Evolutionary conservation across 2,329 filamentous ascomycete genomes (phyloP).

Genomic region (Aspergillus bombycis): DNA sequence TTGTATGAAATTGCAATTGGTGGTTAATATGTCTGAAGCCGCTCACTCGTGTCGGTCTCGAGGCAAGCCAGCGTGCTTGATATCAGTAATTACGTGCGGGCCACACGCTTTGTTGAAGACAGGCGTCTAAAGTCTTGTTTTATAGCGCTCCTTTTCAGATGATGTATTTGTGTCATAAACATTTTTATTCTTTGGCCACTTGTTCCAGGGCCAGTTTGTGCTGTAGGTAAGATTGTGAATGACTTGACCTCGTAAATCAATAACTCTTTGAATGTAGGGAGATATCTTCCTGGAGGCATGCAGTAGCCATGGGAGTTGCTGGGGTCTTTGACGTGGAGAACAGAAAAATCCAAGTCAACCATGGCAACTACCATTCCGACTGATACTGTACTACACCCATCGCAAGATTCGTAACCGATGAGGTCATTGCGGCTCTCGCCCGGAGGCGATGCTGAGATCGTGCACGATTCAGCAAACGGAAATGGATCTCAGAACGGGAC

Average conservation of each 20-base stretch:
- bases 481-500: neutral
- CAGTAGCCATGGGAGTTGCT: neutral
- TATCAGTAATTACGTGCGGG: neutral
- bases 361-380: neutral
- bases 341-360: neutral
- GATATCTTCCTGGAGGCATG: neutral
- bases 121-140: slow-evolving; percentile 1
- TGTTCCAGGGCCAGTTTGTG: neutral
- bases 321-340: neutral
- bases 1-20: slow-evolving; percentile 6
- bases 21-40: slow-evolving; percentile 1
- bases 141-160: slow-evolving; percentile 4
- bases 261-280: neutral
- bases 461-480: neutral
- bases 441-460: neutral
- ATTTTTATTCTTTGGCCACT: neutral
- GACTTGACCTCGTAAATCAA: neutral
- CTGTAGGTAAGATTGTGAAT: neutral
- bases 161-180: neutral
- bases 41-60: neutral
- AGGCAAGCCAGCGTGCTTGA: neutral
- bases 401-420: neutral
- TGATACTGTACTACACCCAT: neutral
- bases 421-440: neutral
- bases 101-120: neutral